phyloP scores from a whole-genome alignment of 495 filamentous ascomycete genomes.

The Cryomyces minteri region DNA sequence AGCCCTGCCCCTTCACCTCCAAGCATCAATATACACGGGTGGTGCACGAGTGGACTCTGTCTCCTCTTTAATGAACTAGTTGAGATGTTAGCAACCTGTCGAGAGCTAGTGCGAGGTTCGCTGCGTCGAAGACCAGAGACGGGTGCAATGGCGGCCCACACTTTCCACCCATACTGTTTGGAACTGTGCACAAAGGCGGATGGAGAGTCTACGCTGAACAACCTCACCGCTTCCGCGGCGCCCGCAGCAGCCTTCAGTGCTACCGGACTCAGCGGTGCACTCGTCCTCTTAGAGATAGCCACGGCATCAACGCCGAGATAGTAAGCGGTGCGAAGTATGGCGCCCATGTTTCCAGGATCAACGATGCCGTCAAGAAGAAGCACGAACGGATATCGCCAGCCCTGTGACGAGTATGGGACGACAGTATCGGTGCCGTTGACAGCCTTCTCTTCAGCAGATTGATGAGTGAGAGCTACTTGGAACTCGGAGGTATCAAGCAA shows the following conservation, averaged over 20 bases:
- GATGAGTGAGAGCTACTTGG: constrained; percentile 38
- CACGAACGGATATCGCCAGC: constrained; percentile 51
- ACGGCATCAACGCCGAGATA: constrained; percentile 68
- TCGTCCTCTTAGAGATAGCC: constrained; percentile 20
- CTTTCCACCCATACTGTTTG: constrained; percentile 54
- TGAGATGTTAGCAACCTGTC: not conserved
- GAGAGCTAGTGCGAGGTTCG: not conserved
- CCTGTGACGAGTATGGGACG: constrained; percentile 13
- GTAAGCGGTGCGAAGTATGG: constrained; percentile 67
- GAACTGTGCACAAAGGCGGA: constrained; percentile 49
- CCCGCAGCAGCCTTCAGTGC: constrained; percentile 77
- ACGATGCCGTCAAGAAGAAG: constrained; percentile 65
- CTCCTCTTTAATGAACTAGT: not conserved
- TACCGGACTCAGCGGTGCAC: constrained; percentile 52
- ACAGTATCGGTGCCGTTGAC: constrained; percentile 43
- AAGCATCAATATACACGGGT: constrained; percentile 62
- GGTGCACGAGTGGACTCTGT: constrained; percentile 27
- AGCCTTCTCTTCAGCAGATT: constrained; percentile 50
- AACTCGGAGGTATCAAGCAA: constrained; percentile 20
- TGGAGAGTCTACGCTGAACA: constrained; percentile 47
- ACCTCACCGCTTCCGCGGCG: constrained; percentile 56
- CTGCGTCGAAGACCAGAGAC: not conserved
- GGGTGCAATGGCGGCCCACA: constrained; percentile 59
- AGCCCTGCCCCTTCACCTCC: constrained; percentile 73
- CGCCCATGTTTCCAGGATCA: constrained; percentile 80